phyloP scores from a whole-genome alignment of 176 grass and related monocot species.

The Triticum monococcum region DNA sequence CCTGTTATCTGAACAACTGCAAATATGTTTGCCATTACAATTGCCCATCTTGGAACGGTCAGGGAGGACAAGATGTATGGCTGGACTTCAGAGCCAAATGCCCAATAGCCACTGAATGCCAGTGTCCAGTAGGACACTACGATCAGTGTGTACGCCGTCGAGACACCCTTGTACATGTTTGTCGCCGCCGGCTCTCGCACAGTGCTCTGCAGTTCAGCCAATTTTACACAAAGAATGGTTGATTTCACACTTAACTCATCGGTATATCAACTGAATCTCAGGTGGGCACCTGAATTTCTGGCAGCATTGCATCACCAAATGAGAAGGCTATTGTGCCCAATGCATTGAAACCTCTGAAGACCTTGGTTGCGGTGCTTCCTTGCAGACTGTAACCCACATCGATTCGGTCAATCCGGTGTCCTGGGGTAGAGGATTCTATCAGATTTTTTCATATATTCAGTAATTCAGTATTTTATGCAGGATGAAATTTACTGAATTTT shows the following conservation, averaged over 20 bases:
- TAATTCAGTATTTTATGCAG: neutral
- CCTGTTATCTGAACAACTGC: constrained; percentile 83
- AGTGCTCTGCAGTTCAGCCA: constrained; percentile 38
- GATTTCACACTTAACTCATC: neutral
- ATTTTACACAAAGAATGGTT: neutral
- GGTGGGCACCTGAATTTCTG: constrained; percentile 62
- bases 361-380: constrained; percentile 44
- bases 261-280: neutral
- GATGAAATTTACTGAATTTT: constrained; percentile 7
- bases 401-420: constrained; percentile 42
- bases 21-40: constrained; percentile 84
- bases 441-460: neutral
- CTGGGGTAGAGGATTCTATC: constrained; percentile 19
- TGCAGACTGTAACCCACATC: constrained; percentile 51
- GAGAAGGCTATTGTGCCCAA: constrained; percentile 81
- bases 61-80: constrained; percentile 78
- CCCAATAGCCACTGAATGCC: constrained; percentile 75
- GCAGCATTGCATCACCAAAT: constrained; percentile 89
- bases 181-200: constrained; percentile 50
- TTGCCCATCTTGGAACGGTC: constrained; percentile 59
- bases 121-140: constrained; percentile 70
- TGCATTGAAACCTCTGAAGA: constrained; percentile 70
- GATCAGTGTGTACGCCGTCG: constrained; percentile 53
- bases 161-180: constrained; percentile 80
- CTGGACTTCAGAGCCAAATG: constrained; percentile 67